These are phyloP conservation scores for Coelastrella sp. DNA, from an alignment of 139 green algal genomes.

Conservation along the genomic window DNA sequence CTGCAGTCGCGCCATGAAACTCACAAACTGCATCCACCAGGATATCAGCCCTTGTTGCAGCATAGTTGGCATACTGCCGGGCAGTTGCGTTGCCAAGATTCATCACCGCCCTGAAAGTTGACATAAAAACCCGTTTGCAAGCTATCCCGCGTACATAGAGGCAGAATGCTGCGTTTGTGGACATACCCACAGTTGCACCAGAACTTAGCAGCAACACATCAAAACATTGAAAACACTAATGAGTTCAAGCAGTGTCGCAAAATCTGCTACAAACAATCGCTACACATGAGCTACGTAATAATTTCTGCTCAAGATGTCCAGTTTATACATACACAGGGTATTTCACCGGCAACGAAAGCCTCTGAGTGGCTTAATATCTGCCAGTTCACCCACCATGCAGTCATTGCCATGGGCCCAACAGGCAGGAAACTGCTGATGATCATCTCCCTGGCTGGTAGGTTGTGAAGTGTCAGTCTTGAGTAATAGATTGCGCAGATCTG, in stretches of 20 bases:
- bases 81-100: neutral
- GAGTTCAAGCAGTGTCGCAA: too few relatives aligned
- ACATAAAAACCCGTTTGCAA: too few relatives aligned
- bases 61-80: neutral
- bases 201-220: too few relatives aligned
- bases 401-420: slow-evolving; percentile 42
- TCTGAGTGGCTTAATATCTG: too few relatives aligned
- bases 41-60: neutral
- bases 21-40: neutral
- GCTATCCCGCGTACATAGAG: neutral
- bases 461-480: slow-evolving; percentile 12
- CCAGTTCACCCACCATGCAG: too few relatives aligned
- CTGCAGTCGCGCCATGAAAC: neutral
- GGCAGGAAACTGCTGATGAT: slow-evolving; percentile 37
- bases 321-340: too few relatives aligned
- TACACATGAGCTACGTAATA: too few relatives aligned
- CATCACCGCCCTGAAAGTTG: neutral
- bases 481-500: slow-evolving; percentile 33
- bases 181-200: neutral
- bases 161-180: neutral
- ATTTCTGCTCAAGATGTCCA: too few relatives aligned
- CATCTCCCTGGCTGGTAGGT: slow-evolving; percentile 23
- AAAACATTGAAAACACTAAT: too few relatives aligned
- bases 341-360: too few relatives aligned
- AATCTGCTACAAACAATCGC: too few relatives aligned